Conservation (phyloP, 2,329 filamentous ascomycete species). For the Zymoseptoria crescenta region DNA sequence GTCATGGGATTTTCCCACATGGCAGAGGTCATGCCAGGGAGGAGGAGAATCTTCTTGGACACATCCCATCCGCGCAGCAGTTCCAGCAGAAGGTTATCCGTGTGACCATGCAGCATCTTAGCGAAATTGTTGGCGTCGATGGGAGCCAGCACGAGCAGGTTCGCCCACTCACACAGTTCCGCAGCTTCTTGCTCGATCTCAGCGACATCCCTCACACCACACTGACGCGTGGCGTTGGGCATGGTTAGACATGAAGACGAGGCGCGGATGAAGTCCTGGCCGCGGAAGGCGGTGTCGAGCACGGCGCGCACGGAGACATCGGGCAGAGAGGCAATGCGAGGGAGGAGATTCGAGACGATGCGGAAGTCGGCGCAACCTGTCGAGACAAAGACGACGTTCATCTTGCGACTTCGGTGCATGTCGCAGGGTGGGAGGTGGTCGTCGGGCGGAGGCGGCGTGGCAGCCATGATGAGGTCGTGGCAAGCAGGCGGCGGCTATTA, state of each 20-base stretch:
- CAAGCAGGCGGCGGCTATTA: background rate
- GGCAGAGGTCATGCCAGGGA: conserved; percentile 79
- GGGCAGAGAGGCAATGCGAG: conserved; percentile 24
- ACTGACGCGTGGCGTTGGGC: conserved; percentile 23
- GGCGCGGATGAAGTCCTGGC: conserved; percentile 28
- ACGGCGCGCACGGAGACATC: conserved; percentile 30
- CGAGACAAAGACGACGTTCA: conserved; percentile 31
- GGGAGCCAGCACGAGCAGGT: conserved; percentile 74
- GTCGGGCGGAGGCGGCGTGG: conserved; percentile 1
- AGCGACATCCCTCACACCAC: conserved; percentile 15
- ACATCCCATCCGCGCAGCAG: conserved; percentile 80
- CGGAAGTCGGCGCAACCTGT: conserved; percentile 26
- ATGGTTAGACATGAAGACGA: conserved; percentile 26
- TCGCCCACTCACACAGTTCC: conserved; percentile 79
- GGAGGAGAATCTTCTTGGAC: conserved; percentile 73
- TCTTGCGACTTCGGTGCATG: conserved; percentile 15
- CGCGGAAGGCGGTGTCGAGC: conserved; percentile 27
- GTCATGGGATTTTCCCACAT: conserved; percentile 91
- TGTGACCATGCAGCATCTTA: conserved; percentile 78
- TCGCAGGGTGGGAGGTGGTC: conserved; percentile 3
- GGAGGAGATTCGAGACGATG: conserved; percentile 27
- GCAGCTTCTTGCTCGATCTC: conserved; percentile 39
- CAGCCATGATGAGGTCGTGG: background rate
- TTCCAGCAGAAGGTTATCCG: conserved; percentile 72
- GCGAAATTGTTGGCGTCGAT: conserved; percentile 78